Percentiles rank a stretch among this genome's conserved stretches.
Conservation (phyloP, 805 yeast species). For the Yarrowia sp. region DNA sequence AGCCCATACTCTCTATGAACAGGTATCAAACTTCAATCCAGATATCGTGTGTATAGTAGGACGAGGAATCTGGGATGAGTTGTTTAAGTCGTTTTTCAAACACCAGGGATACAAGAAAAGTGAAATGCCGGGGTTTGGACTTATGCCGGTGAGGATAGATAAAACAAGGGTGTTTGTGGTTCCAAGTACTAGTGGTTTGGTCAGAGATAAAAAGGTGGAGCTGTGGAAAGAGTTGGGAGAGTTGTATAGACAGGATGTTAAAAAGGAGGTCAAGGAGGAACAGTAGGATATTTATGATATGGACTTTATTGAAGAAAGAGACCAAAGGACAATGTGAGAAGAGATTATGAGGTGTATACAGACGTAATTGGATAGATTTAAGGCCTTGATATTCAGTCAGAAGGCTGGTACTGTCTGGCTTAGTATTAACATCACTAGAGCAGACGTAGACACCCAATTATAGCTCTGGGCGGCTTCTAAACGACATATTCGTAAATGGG, state of each 20-base stretch:
- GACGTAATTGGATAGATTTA: too few species aligned
- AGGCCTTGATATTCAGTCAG: too few species aligned
- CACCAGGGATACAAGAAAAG: slow-evolving; percentile 39
- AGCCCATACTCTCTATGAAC: slow-evolving; percentile 52
- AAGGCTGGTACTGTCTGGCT: too few species aligned
- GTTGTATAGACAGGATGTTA: background rate
- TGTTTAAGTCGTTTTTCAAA: slow-evolving; percentile 41
- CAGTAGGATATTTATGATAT: background rate
- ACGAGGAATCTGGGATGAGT: slow-evolving; percentile 69
- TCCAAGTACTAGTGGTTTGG: slow-evolving; percentile 74
- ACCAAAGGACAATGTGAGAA: too few species aligned
- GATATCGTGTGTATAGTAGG: slow-evolving; percentile 59
- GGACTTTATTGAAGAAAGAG: too few species aligned
- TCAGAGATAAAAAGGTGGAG: slow-evolving; percentile 32
- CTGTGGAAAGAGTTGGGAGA: slow-evolving; percentile 3
- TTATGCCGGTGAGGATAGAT: slow-evolving; percentile 39
- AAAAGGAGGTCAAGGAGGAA: background rate
- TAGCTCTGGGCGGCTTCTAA: too few species aligned
- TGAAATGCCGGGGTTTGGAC: slow-evolving; percentile 55
- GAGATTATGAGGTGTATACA: too few species aligned
- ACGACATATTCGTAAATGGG: too few species aligned
- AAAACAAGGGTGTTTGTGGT: slow-evolving; percentile 50
- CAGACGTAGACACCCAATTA: too few species aligned
- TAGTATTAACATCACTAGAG: too few species aligned
- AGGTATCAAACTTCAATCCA: slow-evolving; percentile 45